Evolutionary conservation across 2,329 filamentous ascomycete genomes (phyloP), one percentile per base, ranked within the genome.

Genomic region (Alternaria arborescens): DNA sequence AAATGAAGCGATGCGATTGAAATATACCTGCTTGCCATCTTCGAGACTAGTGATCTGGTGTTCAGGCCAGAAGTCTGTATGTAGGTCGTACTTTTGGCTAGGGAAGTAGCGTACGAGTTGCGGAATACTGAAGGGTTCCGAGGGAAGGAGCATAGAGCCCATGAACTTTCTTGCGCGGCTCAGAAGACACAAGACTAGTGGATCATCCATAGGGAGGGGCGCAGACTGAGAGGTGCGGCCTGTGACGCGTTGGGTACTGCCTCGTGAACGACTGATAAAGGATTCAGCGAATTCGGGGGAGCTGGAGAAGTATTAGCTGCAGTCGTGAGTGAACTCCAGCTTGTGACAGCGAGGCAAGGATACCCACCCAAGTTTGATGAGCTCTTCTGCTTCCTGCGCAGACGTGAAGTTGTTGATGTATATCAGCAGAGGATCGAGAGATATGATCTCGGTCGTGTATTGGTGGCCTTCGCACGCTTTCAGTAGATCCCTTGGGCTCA

Each of bases 371-470:
- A 66, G 54, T 4, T 52, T 53, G n/a, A 71, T 65, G 8, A 72
- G 60, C 5, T 66, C 60, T 41, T 71, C 65, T 2, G 70, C 65
- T 61, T 74, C 71, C 11, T 40, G 52, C 6, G 32, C 26, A 3
- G 64, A 66, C 14, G 69, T 71, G 57, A 74, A 74, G 56, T 72
- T 72, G 54, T 71, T 74, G 64, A 72, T 72, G 59, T 74, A 74
- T 3, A 74, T 66, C 12, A 74, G 55, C 1, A 74, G 59, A 4
- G 70, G 71, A 38, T 69, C 62, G 2, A 72, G 58, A 10, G 71
- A 74, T 22, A 74, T 60, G 34, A 74, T 71, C 41, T 72, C 65
- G n/a, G 65, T 71, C 1, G 64, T 72, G 41, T 72, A 72, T n/a
- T 61, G 65, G 47, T 73, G 70, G 3, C 44, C 24, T 8, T 58